Conservation (phyloP, 2,329 filamentous ascomycete genomes). For the Hymenoscyphus salicellus region DNA sequence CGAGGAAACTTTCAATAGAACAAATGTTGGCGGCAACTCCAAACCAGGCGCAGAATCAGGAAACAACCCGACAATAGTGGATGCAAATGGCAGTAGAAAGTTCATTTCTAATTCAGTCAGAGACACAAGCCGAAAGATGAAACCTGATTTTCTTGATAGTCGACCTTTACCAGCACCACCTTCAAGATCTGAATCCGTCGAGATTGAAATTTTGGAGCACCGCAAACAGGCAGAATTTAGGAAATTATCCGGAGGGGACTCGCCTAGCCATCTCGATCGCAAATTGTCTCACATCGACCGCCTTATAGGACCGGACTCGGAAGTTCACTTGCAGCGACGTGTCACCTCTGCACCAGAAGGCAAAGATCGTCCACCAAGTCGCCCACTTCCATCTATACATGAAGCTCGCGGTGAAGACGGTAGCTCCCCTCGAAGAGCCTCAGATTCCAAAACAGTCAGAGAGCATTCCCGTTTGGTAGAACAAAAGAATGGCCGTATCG, state of each 20-base stretch:
- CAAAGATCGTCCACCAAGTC: slow-evolving; percentile 12
- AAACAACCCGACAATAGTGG: background rate
- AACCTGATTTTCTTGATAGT: slow-evolving; percentile 22
- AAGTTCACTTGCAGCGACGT: slow-evolving; percentile 37
- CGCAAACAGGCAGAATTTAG: slow-evolving; percentile 32
- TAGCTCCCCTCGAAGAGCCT: slow-evolving; percentile 18
- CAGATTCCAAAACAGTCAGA: slow-evolving; percentile 15
- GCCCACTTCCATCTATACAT: slow-evolving; percentile 32
- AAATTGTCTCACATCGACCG: slow-evolving; percentile 60
- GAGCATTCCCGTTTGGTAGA: slow-evolving; percentile 18
- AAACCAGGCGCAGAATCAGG: background rate
- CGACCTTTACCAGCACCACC: slow-evolving; percentile 35
- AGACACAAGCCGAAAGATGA: slow-evolving; percentile 9
- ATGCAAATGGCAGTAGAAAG: slow-evolving; percentile 1
- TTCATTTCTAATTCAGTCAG: slow-evolving; percentile 2
- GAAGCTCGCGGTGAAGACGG: slow-evolving; percentile 27
- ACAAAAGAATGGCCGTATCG: slow-evolving; percentile 26
- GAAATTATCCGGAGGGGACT: slow-evolving; percentile 34
- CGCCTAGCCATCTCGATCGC: slow-evolving; percentile 51
- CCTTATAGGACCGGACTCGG: slow-evolving; percentile 45
- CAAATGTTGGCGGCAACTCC: slow-evolving; percentile 42
- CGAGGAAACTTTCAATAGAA: slow-evolving; percentile 83
- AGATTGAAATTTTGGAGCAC: slow-evolving; percentile 32
- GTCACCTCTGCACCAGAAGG: slow-evolving; percentile 45
- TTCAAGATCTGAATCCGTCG: slow-evolving; percentile 31